A percentile compares a stretch with the other conserved stretches of the same genome.
These are phyloP conservation scores for Sphagnurus paluster DNA, from an alignment of 1,284 basidiomycete genomes.

Conservation along the genomic window DNA sequence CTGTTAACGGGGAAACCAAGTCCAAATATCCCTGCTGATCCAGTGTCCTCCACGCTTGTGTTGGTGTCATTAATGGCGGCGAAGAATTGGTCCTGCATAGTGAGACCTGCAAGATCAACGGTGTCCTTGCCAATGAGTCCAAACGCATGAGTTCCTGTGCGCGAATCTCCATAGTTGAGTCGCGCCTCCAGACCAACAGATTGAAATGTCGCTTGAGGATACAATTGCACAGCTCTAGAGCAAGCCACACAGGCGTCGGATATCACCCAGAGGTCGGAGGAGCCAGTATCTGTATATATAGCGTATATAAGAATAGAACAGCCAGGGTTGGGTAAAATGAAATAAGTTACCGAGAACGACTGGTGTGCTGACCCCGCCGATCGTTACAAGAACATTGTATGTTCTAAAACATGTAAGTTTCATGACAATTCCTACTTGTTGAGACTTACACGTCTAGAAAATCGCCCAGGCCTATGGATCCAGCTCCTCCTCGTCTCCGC, in stretches of 20 bases:
- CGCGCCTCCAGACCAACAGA: constrained; percentile 34
- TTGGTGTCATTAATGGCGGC: constrained; percentile 53
- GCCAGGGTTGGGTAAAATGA: background rate
- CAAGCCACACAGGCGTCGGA: constrained; percentile 22
- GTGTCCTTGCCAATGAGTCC: constrained; percentile 50
- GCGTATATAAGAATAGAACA: background rate
- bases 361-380: constrained; percentile 20
- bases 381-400: constrained; percentile 22
- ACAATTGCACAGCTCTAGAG: constrained; percentile 25
- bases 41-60: constrained; percentile 44
- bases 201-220: constrained; percentile 36
- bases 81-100: constrained; percentile 45
- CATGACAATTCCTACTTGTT: background rate
- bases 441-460: constrained; percentile 21
- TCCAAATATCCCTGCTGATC: constrained; percentile 54
- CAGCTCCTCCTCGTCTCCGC: constrained; percentile 14
- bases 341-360: constrained; percentile 21
- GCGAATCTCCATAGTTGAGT: constrained; percentile 56
- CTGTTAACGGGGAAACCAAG: constrained; percentile 46
- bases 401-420: constrained; percentile 13
- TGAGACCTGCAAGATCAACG: constrained; percentile 44
- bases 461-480: constrained; percentile 23
- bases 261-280: constrained; percentile 25
- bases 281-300: constrained; percentile 20
- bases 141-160: constrained; percentile 50